Evolutionary conservation across 495 filamentous ascomycete genomes (phyloP), one percentile per base, ranked within the genome.

Genomic region (Penicillium lagena): DNA sequence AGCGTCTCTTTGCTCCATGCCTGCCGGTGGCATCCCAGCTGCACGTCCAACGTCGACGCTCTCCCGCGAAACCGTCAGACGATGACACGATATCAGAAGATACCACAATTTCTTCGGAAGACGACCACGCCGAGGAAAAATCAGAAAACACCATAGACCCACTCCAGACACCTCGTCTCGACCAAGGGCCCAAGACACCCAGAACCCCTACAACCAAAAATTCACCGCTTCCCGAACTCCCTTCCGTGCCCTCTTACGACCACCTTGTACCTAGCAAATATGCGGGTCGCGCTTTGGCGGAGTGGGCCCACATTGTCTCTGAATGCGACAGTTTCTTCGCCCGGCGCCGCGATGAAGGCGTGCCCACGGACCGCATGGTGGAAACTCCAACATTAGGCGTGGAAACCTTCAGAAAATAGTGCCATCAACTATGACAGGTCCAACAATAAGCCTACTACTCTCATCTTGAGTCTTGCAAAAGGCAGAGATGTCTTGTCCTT

Each of bases 311-410:
- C 14, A 78, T 96, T 31, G 82, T 96, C 7, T 74, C 75, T 17
- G 93, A 98, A 62, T 90, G 84, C 66, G 90, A 97, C 59, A 88
- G 82, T 56, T 98, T 98, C 64, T 87, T 91, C 37, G 87, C 95
- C 28, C 76, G 91, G 27, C 77, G 93, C 45, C 85, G 82, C 48
- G 82, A 81, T 33, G 93, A 98, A 63, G 93, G 93, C 37, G 85
- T 95, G 11, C 80, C 87, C 8, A 68, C 66, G 7, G 75, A 91
- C 54, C 77, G 70, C 39, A 72, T 82, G 49, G 86, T 98, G 36
- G 93, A 98, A 64, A 91, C 90, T 22, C 93, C 93, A 15, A 82
- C 76, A 29, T 75, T 98, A 39, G 82, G 85, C 6, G 87, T 96
- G 29, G 93, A 98, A 45, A 83, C 81, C 35, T 87, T 96, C 53